Percentiles rank a stretch among this genome's conserved stretches.
These are phyloP conservation scores for Rhizopus stolonifer DNA, from an alignment of 371 early-diverging fungal species.

Conservation along the genomic window DNA sequence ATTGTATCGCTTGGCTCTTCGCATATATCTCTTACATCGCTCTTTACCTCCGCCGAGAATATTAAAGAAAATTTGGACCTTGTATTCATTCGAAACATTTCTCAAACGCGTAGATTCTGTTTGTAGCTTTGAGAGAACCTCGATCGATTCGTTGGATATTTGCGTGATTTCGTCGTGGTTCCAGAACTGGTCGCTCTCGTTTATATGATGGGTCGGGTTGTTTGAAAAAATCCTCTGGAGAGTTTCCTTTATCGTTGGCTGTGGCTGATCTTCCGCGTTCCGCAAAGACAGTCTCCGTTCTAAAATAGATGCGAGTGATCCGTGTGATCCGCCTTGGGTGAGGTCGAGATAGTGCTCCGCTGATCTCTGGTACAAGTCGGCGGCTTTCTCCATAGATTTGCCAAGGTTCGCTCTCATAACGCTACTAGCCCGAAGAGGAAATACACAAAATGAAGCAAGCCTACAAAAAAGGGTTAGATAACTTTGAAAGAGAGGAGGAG, in stretches of 20 bases:
- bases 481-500: not conserved
- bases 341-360: slow-evolving; percentile 32
- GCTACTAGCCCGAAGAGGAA: slow-evolving; percentile 33
- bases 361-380: slow-evolving; percentile 31
- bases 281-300: not conserved
- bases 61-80: slow-evolving; percentile 22
- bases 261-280: not conserved
- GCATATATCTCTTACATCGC: slow-evolving; percentile 17
- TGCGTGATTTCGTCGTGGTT: slow-evolving; percentile 63
- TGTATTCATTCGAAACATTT: slow-evolving; percentile 37
- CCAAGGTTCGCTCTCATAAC: slow-evolving; percentile 39
- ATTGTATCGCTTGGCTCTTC: slow-evolving; percentile 34
- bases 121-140: slow-evolving; percentile 27
- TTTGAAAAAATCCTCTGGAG: not conserved
- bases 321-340: slow-evolving; percentile 6
- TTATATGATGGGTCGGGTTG: not conserved
- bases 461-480: slow-evolving; percentile 1
- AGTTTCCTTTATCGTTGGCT: not conserved
- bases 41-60: slow-evolving; percentile 28
- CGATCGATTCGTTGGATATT: slow-evolving; percentile 25
- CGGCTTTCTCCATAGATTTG: slow-evolving; percentile 34
- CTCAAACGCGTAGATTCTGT: slow-evolving; percentile 31
- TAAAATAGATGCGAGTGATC: slow-evolving; percentile 1
- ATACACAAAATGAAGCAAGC: slow-evolving; percentile 29
- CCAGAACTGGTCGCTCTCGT: not conserved